These are phyloP conservation scores for Calendula officinalis DNA, from an alignment of 129 eudicot genomes.

Conservation along the genomic window DNA sequence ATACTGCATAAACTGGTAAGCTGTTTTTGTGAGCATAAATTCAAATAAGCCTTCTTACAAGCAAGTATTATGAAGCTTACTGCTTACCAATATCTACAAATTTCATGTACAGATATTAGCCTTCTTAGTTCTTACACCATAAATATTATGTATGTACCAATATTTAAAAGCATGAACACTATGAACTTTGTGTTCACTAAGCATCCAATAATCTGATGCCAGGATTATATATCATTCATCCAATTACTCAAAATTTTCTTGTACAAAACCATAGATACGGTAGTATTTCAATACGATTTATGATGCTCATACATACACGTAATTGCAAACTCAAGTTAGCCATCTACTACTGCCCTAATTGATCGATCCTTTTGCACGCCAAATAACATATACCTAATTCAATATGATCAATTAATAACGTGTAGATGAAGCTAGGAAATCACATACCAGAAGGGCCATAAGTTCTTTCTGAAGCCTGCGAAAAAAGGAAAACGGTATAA, in stretches of 20 bases:
- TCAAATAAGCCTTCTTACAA: too few species aligned
- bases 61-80: too few species aligned
- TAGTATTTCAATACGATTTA: background rate
- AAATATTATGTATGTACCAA: too few species aligned
- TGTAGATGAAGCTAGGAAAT: background rate
- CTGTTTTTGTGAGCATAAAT: too few species aligned
- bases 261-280: background rate
- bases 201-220: slow-evolving; percentile 8
- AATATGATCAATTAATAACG: background rate
- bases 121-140: background rate
- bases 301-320: background rate
- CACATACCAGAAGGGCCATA: slow-evolving; percentile 78
- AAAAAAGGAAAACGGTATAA: background rate
- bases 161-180: background rate
- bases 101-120: background rate
- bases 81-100: background rate
- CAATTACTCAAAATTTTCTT: background rate
- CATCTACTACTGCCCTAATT: background rate
- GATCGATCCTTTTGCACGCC: slow-evolving; percentile 8
- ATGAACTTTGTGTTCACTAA: slow-evolving; percentile 6
- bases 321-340: slow-evolving; percentile 10
- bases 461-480: slow-evolving; percentile 82
- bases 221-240: background rate
- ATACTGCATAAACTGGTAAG: too few species aligned
- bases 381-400: background rate